Evolutionary conservation across 495 filamentous ascomycete species (phyloP), one percentile per base, ranked within the genome.

Genomic region (Amphirosellinia nigrospora): DNA sequence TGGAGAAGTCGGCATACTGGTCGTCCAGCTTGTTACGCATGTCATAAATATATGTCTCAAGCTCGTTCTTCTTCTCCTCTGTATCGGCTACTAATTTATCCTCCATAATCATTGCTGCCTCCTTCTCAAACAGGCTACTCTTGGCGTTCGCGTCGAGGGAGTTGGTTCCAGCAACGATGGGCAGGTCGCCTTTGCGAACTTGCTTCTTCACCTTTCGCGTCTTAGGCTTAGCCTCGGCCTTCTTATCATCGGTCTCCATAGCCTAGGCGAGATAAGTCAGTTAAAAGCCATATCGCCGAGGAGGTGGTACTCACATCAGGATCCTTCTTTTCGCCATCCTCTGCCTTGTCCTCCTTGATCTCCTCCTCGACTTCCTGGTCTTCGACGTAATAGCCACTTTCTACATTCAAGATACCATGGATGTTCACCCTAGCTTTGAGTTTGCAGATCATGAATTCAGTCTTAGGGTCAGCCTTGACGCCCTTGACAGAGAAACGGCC

Each of bases 401-500:
- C 96, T 15, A 99, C 92, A 78, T 98, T 98, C 70, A 99, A 86
- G 63, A 98, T 89, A 77, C 96, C 96, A 84, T 98, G 95, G 72
- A 98, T 87, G 84, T 99, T 99, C 56, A 99, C 88, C 63, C 96
- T 89, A 41, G 96, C 96, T 89, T 99, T 99, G 67, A 99, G 90
- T 86, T 99, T 99, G 90, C 96, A 99, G 75, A 99, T 97, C 93
- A 97, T 97, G 80, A 97, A 97, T 75, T 97, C 93, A 59, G 96
- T 92, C 72, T 96, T 94, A 64, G 88, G 85, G 78, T 94, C 92
- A 38, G 92, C 89, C 83, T 94, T 89, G 73, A 97, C 93, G 32
- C 89, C 89, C 88, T 97, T 97, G 78, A 97, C 91, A 28, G 93
- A 96, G 84, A 99, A 99, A 66, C 92, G 88, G 64, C 96, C 96